phyloP scores from a whole-genome alignment of 257 asterid genomes.

The Fraxinus anomala region DNA sequence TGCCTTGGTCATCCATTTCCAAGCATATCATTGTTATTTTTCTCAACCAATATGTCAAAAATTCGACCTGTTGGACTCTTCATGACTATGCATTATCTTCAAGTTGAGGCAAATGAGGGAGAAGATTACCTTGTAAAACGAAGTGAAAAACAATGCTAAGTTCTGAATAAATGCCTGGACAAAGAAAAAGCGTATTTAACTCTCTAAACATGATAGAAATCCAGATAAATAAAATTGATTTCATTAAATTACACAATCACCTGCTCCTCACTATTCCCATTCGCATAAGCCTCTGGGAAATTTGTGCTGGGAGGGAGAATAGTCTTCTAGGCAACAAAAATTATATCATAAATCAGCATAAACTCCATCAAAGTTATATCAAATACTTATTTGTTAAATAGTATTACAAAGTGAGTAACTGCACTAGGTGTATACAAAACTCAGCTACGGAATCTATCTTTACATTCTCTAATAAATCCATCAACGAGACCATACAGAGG shows the following conservation, averaged over 20 bases:
- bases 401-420: neutral
- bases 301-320: slow-evolving; percentile 72
- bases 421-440: neutral
- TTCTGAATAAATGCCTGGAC: slow-evolving; percentile 93
- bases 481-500: neutral
- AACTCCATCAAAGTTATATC: neutral
- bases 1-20: neutral
- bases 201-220: neutral
- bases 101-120: neutral
- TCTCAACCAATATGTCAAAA: slow-evolving; percentile 10
- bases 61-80: neutral
- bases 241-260: slow-evolving; percentile 36
- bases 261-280: slow-evolving; percentile 91
- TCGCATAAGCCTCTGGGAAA: slow-evolving; percentile 79
- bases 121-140: slow-evolving; percentile 80
- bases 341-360: slow-evolving; percentile 21
- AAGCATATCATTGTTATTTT: neutral
- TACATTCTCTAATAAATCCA: neutral
- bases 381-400: neutral
- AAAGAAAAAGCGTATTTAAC: slow-evolving; percentile 18
- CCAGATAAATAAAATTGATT: neutral
- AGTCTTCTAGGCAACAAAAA: slow-evolving; percentile 44
- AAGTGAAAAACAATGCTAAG: slow-evolving; percentile 89
- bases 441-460: neutral
- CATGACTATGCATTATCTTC: neutral